Conservation (phyloP, 345 rosid genomes). For the Anacardium occidentale region DNA sequence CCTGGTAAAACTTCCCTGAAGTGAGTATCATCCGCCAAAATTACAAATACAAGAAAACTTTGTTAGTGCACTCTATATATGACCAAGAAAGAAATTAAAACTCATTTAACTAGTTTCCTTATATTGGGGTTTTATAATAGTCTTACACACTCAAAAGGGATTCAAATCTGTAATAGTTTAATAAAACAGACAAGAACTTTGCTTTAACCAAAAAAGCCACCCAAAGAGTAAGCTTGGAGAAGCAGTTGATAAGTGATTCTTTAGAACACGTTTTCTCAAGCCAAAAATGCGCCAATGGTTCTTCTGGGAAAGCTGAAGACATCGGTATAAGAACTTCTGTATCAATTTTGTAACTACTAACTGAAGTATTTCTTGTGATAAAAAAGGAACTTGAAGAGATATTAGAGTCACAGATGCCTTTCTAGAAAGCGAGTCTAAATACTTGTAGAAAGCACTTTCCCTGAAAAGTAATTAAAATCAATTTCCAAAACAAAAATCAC, state of each 20-base stretch:
- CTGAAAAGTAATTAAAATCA: too few species aligned
- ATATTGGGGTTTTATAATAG: neutral
- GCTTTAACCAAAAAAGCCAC: neutral
- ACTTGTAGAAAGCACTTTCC: neutral
- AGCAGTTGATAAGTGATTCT: neutral
- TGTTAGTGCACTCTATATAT: neutral
- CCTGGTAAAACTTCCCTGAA: slow-evolving; percentile 80
- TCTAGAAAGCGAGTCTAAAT: slow-evolving; percentile 1
- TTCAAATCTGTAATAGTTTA: too few species aligned
- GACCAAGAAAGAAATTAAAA: neutral
- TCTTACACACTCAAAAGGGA: neutral
- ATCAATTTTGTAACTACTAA: neutral
- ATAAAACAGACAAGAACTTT: neutral
- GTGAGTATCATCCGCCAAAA: slow-evolving; percentile 18
- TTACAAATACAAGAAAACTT: slow-evolving; percentile 9
- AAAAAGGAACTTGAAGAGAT: neutral
- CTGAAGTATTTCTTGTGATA: neutral
- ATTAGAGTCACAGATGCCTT: neutral
- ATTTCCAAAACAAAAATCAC: neutral
- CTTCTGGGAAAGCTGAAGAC: neutral
- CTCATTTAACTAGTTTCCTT: neutral
- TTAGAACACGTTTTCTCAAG: neutral
- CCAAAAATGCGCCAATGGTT: neutral
- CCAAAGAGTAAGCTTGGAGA: neutral
- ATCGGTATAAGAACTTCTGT: neutral